Conservation (phyloP, 768 basidiomycete species). For the Leucocoprinus leucothites region DNA sequence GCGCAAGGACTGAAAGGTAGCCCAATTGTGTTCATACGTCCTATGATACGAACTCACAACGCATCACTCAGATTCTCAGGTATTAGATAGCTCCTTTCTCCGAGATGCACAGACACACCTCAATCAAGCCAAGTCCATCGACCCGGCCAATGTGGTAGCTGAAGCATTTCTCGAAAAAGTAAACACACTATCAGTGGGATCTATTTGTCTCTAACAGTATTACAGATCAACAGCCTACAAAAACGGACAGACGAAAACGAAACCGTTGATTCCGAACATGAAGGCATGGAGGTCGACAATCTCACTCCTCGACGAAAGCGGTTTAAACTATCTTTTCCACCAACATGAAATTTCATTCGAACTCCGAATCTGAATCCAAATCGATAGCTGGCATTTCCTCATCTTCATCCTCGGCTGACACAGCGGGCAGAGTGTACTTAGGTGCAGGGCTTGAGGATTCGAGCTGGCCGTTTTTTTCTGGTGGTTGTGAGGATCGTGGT, state of each 20-base stretch:
- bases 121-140: conserved; percentile 57
- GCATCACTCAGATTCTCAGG: conserved; percentile 15
- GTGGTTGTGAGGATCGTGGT: not conserved
- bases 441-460: not conserved
- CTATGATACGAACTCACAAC: not conserved
- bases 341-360: conserved; percentile 25
- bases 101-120: conserved; percentile 63
- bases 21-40: conserved; percentile 11
- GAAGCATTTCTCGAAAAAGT: conserved; percentile 55
- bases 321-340: conserved; percentile 9
- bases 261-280: conserved; percentile 18
- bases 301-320: conserved; percentile 32
- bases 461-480: not conserved
- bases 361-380: conserved; percentile 77
- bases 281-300: conserved; percentile 21
- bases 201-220: not conserved
- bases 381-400: conserved; percentile 77
- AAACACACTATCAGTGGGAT: not conserved
- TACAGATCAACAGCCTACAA: conserved; percentile 5
- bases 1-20: conserved; percentile 34
- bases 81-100: conserved; percentile 30
- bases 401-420: conserved; percentile 50
- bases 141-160: conserved; percentile 54
- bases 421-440: not conserved
- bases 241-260: conserved; percentile 16